These are phyloP conservation scores for Diaporthe vexans DNA, from an alignment of 2,329 filamentous ascomycete genomes.

Conservation along the genomic window DNA sequence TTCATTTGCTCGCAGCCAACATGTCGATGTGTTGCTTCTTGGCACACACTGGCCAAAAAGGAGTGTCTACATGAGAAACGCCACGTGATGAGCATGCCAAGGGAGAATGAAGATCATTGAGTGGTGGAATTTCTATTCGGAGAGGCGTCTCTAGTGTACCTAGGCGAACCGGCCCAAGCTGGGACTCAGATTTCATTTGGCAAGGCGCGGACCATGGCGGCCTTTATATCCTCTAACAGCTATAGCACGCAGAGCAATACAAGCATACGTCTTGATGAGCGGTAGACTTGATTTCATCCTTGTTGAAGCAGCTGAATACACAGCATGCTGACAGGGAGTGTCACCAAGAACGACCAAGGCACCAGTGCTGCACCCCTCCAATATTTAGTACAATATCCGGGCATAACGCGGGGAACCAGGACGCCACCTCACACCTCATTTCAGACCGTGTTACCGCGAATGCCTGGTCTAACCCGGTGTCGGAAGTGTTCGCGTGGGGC, in stretches of 20 bases:
- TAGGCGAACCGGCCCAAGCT: background rate
- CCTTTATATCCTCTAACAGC: background rate
- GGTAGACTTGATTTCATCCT: background rate
- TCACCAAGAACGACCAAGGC: constrained; percentile 8
- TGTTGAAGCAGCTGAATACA: background rate
- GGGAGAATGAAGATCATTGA: background rate
- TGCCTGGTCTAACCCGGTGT: background rate
- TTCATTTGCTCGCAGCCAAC: background rate
- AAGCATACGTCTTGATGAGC: background rate
- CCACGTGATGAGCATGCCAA: constrained; percentile 16
- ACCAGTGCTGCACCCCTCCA: constrained; percentile 8
- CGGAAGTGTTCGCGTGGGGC: background rate
- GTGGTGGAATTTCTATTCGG: constrained; percentile 18
- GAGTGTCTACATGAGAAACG: background rate
- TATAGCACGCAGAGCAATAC: background rate
- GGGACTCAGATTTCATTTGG: background rate
- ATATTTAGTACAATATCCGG: background rate
- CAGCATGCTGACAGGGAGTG: background rate
- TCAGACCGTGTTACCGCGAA: background rate
- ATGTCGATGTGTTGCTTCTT: background rate
- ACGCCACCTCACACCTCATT: constrained; percentile 3
- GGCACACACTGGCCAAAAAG: too few relatives aligned
- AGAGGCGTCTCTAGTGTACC: background rate
- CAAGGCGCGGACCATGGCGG: background rate
- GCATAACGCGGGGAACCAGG: constrained; percentile 2